Conservation (phyloP, 2,329 filamentous ascomycete species). For the Cephalotrichum gorgonifer region DNA sequence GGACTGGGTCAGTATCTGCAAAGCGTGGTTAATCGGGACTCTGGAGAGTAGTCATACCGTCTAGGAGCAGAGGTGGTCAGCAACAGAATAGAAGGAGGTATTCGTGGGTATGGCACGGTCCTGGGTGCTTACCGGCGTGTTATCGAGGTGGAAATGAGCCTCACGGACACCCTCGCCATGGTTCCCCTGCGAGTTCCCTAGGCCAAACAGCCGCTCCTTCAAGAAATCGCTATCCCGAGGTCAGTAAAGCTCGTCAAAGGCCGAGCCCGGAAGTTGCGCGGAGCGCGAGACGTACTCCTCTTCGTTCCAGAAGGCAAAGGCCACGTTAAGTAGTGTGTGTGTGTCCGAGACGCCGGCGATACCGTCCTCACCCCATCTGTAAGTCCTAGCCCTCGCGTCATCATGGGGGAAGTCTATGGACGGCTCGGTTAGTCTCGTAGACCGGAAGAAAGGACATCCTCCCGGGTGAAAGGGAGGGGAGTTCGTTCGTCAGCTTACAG, state of each 20-base stretch:
- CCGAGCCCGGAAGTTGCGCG: conserved; percentile 26
- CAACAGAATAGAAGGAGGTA: background rate
- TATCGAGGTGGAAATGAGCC: conserved; percentile 92
- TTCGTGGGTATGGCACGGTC: too few relatives aligned
- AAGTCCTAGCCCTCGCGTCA: conserved; percentile 77
- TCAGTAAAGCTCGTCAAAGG: too few relatives aligned
- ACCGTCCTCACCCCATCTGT: conserved; percentile 93
- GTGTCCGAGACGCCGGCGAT: conserved; percentile 91
- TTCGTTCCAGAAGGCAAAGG: conserved; percentile 96
- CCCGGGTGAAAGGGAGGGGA: background rate
- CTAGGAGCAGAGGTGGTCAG: background rate
- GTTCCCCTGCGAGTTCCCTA: conserved; percentile 94
- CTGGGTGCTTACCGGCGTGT: conserved; percentile 67
- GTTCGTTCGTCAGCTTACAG: conserved; percentile 58
- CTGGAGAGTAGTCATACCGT: conserved; percentile 10
- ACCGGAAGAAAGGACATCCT: background rate
- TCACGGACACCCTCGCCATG: conserved; percentile 97
- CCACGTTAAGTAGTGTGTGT: conserved; percentile 84
- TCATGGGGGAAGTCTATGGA: conserved; percentile 81
- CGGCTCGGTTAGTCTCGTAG: background rate
- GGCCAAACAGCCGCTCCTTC: conserved; percentile 88
- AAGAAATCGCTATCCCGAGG: conserved; percentile 63
- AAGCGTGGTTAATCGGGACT: background rate
- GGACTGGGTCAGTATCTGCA: conserved; percentile 6
- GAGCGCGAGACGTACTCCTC: conserved; percentile 60